These are phyloP conservation scores for Lipomyces chichibuensis DNA, from an alignment of 805 yeast species.

Conservation along the genomic window DNA sequence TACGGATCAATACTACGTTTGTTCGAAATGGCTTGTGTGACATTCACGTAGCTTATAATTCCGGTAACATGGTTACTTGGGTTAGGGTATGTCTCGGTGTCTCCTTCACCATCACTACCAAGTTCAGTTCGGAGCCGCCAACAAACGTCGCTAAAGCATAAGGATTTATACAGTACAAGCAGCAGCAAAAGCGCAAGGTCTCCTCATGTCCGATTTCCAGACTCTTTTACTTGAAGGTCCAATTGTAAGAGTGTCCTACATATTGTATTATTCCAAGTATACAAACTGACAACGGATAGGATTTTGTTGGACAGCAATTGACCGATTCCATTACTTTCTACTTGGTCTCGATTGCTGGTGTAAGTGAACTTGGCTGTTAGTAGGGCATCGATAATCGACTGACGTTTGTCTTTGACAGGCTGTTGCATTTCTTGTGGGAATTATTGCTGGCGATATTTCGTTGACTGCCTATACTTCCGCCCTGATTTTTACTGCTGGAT, in stretches of 20 bases:
- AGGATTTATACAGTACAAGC: neutral
- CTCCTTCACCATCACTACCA: neutral
- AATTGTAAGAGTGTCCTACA: constrained; percentile 9
- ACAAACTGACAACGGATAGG: constrained; percentile 38
- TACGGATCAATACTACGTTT: no score
- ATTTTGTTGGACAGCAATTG: constrained; percentile 57
- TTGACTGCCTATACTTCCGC: constrained; percentile 49
- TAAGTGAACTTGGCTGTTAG: constrained; percentile 8
- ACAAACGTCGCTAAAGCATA: neutral
- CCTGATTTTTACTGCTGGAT: constrained; percentile 44
- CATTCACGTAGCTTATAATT: no score
- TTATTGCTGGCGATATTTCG: constrained; percentile 51
- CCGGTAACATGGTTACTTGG: neutral
- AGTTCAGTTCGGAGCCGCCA: no score
- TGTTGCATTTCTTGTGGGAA: constrained; percentile 55
- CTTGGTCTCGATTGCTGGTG: constrained; percentile 44
- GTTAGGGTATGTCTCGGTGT: neutral
- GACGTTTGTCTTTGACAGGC: constrained; percentile 28
- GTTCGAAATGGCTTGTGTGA: neutral
- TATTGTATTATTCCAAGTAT: neutral
- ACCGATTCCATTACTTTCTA: constrained; percentile 45
- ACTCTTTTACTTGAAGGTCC: constrained; percentile 16
- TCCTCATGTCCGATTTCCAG: neutral
- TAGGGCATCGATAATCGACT: neutral
- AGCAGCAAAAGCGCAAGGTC: neutral